Base-by-base conservation (phyloP, 192 early-diverging fungal species). In the Podila epigama region DNA sequence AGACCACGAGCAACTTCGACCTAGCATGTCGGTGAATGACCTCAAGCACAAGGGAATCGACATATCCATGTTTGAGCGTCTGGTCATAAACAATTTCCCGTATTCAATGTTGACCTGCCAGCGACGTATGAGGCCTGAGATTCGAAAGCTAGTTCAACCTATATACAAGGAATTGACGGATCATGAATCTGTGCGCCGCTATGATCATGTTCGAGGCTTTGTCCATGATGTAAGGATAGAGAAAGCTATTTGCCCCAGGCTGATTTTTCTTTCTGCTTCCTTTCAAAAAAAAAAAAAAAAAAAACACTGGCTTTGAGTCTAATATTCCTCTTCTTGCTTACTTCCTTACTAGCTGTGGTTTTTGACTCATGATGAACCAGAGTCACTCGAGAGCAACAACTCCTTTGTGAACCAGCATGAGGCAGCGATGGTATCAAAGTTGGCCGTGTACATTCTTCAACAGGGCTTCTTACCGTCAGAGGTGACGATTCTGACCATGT, bases 1-100 rank as follows among this genome's bases (percentile, higher is more conserved):
- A 57, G 87, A 88, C 79, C 87, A 88, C 42, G 62, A 86, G 60
- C 87, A 88, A 22, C 80, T 88, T 27, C 81, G 87, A 18, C 87
- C 87, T 5, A 79, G 72, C 48, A 83, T 79, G 39, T 78, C 85
- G 2, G 85, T 86, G 1, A 41, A 87, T 62, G 81, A 81, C 13
- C 51, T 88, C 18, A 78, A 81, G 2, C 16, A 63, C 42, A 48
- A 79, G 60, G 34, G 70, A 22, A 66, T 88, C 22, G 71, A 84
- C 33, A 81, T 86, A 6, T 86, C 85, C 1, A 34, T 88, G 50
- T 88, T 88, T 72, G 87, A 88, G 58, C 75, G 87, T 7, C 63
- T 88, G 18, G 83, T 82, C 3, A 59, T 28, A 7, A 80, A 83
- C 33, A 22, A 70, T 0, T 64, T 88, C 22, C 84, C 83, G 0